These are phyloP conservation scores for Cyclotella kingstonii DNA, from an alignment of 108 stramenopile genomes.

Conservation along the genomic window DNA sequence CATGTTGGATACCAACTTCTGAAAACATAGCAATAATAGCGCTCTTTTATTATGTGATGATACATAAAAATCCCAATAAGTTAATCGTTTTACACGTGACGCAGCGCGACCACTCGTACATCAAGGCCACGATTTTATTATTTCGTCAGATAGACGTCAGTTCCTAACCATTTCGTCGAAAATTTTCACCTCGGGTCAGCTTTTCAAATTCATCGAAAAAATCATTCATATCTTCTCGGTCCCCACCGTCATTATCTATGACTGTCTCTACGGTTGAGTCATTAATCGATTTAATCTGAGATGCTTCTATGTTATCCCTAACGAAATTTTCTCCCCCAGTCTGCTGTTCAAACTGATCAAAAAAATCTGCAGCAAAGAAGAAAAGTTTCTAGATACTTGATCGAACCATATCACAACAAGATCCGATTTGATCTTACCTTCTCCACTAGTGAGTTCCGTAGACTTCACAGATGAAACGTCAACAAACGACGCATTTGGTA, in stretches of 20 bases:
- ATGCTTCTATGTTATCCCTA: conserved; percentile 11
- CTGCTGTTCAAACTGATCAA: conserved; percentile 72
- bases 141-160: too few relatives aligned
- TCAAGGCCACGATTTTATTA: too few relatives aligned
- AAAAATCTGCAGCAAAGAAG: conserved; percentile 46
- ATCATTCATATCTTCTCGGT: conserved; percentile 71
- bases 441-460: conserved; percentile 30
- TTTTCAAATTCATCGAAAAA: conserved; percentile 88
- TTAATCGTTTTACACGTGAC: too few relatives aligned
- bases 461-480: conserved; percentile 40
- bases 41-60: too few relatives aligned
- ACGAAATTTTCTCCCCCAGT: conserved; percentile 74
- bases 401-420: neutral
- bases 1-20: too few relatives aligned
- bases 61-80: too few relatives aligned
- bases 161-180: conserved; percentile 28
- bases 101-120: too few relatives aligned
- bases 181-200: conserved; percentile 78
- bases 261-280: neutral
- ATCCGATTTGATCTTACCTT: neutral
- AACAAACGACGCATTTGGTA: conserved; percentile 77
- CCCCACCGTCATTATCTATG: too few relatives aligned
- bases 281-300: neutral
- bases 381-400: neutral
- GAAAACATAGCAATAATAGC: too few relatives aligned